Evolutionary conservation across 108 stramenopile genomes (phyloP).

Genomic region (Mayamaea pseudoterrestris): DNA sequence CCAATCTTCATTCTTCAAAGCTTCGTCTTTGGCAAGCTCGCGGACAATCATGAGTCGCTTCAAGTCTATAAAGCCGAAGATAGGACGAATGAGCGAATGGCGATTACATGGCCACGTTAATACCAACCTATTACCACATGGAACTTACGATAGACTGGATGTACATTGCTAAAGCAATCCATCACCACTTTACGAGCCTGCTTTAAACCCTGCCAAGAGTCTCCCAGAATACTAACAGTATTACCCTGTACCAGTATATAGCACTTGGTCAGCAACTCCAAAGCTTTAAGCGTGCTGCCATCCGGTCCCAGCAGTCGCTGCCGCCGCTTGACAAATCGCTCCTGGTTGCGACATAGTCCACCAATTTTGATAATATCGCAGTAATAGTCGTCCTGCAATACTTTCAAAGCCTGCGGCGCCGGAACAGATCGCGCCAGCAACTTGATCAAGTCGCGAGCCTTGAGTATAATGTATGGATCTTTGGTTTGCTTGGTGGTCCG

Average conservation of each 20-base stretch:
- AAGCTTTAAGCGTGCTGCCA: constrained; percentile 94
- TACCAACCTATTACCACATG: too few relatives aligned
- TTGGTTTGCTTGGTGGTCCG: constrained; percentile 87
- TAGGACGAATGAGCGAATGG: too few relatives aligned
- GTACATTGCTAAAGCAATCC: constrained; percentile 99
- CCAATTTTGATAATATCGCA: constrained; percentile 99
- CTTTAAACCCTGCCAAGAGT: constrained; percentile 75
- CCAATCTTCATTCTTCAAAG: constrained; percentile 90
- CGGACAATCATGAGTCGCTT: constrained; percentile 99
- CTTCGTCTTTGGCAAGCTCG: constrained; percentile 94
- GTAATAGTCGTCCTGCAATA: constrained; percentile 90
- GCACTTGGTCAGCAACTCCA: constrained; percentile 95
- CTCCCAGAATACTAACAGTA: constrained; percentile 90
- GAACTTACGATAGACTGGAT: constrained; percentile 99
- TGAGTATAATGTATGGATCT: constrained; percentile 95
- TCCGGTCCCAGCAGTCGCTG: constrained; percentile 95
- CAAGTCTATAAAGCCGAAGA: too few relatives aligned
- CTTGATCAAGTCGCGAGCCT: constrained; percentile 95
- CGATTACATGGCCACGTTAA: too few relatives aligned
- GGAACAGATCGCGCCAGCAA: constrained; percentile 89
- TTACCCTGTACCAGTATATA: constrained; percentile 98
- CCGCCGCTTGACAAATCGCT: constrained; percentile 96
- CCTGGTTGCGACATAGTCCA: constrained; percentile 95
- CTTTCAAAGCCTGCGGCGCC: constrained; percentile 86
- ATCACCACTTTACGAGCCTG: constrained; percentile 90